These are phyloP conservation scores for Saccharomycopsis lassenensis DNA, from an alignment of 805 yeast species.

Conservation along the genomic window DNA sequence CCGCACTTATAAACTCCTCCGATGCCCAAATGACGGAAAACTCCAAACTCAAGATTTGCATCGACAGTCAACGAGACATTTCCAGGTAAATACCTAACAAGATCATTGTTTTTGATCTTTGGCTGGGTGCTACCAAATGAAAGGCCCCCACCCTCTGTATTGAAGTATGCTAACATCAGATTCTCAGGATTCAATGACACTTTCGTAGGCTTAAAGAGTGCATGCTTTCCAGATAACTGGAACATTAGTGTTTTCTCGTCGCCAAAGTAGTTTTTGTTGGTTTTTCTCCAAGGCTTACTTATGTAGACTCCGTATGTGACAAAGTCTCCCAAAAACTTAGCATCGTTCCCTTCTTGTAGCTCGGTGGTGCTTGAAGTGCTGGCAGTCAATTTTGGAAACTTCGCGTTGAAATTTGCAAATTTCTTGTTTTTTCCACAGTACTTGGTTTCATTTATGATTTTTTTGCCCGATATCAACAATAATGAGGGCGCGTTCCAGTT, in stretches of 20 bases:
- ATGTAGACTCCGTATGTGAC: conserved; percentile 57
- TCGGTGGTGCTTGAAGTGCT: not conserved
- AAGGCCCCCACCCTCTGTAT: conserved; percentile 64
- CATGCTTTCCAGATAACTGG: conserved; percentile 58
- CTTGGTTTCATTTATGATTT: conserved; percentile 24
- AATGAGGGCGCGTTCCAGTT: conserved; percentile 89
- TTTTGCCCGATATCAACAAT: conserved; percentile 55
- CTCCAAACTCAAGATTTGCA: conserved; percentile 66
- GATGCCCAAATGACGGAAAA: conserved; percentile 56
- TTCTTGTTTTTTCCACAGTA: conserved; percentile 5
- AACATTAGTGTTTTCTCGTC: conserved; percentile 44
- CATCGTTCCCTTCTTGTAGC: conserved; percentile 2
- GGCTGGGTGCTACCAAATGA: conserved; percentile 76
- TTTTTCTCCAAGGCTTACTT: conserved; percentile 64
- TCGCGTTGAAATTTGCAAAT: conserved; percentile 33
- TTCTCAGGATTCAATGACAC: conserved; percentile 26
- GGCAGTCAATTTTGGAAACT: conserved; percentile 22
- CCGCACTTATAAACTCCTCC: conserved; percentile 35
- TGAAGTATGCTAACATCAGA: conserved; percentile 44
- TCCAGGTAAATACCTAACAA: conserved; percentile 49
- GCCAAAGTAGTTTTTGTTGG: conserved; percentile 68
- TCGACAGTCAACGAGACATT: conserved; percentile 74
- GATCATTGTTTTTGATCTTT: conserved; percentile 30
- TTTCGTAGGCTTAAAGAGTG: conserved; percentile 33
- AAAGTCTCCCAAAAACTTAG: conserved; percentile 20